phyloP scores from a whole-genome alignment of 129 eudicot genomes.

The Flaveria sonorensis region DNA sequence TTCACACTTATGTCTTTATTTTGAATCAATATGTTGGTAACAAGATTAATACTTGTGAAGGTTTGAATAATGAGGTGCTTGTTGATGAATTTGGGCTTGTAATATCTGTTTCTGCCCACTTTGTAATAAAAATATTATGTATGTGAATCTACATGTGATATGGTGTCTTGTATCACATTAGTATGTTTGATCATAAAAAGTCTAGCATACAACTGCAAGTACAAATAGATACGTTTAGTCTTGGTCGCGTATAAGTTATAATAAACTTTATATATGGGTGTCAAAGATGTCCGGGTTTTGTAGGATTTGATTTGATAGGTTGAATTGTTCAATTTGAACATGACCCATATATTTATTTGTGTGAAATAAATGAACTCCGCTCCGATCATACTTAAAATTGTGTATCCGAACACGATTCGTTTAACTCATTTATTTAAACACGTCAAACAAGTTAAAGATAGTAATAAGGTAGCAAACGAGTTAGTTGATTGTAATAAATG shows the following conservation, averaged over 20 bases:
- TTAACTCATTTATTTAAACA: not conserved
- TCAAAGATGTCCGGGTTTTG: not conserved
- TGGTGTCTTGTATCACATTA: not conserved
- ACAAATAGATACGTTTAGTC: not conserved
- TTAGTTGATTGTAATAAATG: not conserved
- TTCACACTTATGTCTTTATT: not conserved
- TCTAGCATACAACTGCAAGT: not conserved
- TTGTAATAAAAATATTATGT: not conserved
- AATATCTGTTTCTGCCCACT: not conserved
- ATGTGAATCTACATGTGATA: too few relatives aligned
- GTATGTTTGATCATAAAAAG: not conserved
- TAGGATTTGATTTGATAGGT: not conserved
- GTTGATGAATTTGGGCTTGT: not conserved
- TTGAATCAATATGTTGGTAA: constrained; percentile 6
- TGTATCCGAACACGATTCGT: not conserved
- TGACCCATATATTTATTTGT: not conserved
- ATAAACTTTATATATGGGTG: not conserved
- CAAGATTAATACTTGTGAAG: not conserved
- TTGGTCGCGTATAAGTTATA: not conserved
- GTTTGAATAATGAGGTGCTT: not conserved
- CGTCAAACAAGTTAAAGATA: not conserved
- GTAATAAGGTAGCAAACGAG: not conserved
- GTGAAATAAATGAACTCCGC: not conserved
- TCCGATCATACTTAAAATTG: not conserved
- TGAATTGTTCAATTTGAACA: not conserved